Evolutionary conservation across 768 basidiomycete genomes (phyloP).

Genomic region (Neoboletus subvelutipes): DNA sequence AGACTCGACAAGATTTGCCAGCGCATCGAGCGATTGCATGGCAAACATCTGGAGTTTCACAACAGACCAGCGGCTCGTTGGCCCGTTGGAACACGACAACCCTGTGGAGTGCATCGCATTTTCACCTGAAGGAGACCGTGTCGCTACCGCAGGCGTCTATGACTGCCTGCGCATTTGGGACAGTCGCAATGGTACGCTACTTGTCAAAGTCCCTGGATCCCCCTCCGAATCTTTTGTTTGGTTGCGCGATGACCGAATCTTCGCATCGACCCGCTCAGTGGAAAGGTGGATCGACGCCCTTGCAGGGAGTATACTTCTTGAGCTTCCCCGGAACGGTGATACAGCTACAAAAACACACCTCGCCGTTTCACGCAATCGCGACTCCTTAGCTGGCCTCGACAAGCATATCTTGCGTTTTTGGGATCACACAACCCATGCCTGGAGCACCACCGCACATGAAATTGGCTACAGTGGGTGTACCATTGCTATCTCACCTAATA

Average conservation of each 20-base stretch:
- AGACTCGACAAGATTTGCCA: too few relatives aligned
- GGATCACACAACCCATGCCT: constrained; percentile 7
- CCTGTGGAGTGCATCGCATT: too few relatives aligned
- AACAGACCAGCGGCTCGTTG: too few relatives aligned
- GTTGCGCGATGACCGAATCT: too few relatives aligned
- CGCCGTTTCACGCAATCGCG: constrained; percentile 11
- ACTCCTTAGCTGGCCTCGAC: constrained; percentile 5
- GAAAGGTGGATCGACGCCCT: constrained; percentile 12
- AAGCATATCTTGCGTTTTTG: constrained; percentile 3
- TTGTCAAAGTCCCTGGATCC: constrained; percentile 1
- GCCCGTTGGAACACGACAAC: too few relatives aligned
- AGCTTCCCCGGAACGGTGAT: constrained; percentile 2
- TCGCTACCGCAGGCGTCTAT: too few relatives aligned
- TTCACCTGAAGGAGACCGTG: too few relatives aligned
- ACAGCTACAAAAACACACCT: neutral
- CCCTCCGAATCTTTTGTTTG: constrained; percentile 16
- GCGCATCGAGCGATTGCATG: too few relatives aligned
- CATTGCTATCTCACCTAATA: constrained; percentile 12
- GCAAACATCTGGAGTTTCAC: too few relatives aligned
- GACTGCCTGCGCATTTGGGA: too few relatives aligned
- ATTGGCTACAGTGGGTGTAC: constrained; percentile 3
- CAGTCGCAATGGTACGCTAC: too few relatives aligned
- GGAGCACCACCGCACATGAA: neutral
- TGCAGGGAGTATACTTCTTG: constrained; percentile 9
- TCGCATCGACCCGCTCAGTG: too few relatives aligned